phyloP scores from a whole-genome alignment of 768 basidiomycete genomes.

The Termitomyces eurrhizus region DNA sequence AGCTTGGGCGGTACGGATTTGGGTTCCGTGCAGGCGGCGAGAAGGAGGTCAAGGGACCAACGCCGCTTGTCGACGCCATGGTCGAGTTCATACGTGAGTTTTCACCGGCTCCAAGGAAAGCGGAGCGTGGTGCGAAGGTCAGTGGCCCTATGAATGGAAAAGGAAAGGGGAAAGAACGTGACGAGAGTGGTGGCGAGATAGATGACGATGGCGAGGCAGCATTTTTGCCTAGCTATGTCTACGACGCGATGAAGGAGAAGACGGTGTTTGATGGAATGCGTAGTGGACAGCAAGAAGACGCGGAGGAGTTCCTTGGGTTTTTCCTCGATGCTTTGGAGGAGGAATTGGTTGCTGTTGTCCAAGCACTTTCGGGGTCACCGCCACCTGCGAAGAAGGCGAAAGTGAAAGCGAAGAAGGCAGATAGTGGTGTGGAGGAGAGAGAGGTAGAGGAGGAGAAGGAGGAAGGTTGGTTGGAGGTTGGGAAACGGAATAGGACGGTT shows the following conservation, averaged over 20 bases:
- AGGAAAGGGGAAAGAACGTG: slow-evolving; percentile 20
- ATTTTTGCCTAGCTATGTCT: slow-evolving; percentile 83
- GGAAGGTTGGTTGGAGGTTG: slow-evolving; percentile 92
- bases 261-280: slow-evolving; percentile 92
- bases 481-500: slow-evolving; percentile 77
- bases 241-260: slow-evolving; percentile 91
- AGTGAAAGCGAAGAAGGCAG: slow-evolving; percentile 27
- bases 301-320: slow-evolving; percentile 98
- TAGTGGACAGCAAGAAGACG: slow-evolving; percentile 95
- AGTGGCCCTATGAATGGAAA: slow-evolving; percentile 43
- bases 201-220: slow-evolving; percentile 55
- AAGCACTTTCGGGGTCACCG: slow-evolving; percentile 39
- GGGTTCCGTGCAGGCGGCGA: slow-evolving; percentile 24
- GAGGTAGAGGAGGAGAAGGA: slow-evolving; percentile 29
- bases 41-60: slow-evolving; percentile 25
- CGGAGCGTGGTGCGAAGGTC: slow-evolving; percentile 25
- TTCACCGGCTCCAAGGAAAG: slow-evolving; percentile 24
- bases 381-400: slow-evolving; percentile 28
- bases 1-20: slow-evolving; percentile 53
- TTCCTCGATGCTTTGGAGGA: slow-evolving; percentile 94
- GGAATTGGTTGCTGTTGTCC: slow-evolving; percentile 70
- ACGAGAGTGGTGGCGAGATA: slow-evolving; percentile 34
- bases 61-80: slow-evolving; percentile 66
- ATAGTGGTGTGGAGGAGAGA: slow-evolving; percentile 36
- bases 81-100: slow-evolving; percentile 81